Conservation (phyloP, 768 basidiomycete species). For the Phallus indusiatus region DNA sequence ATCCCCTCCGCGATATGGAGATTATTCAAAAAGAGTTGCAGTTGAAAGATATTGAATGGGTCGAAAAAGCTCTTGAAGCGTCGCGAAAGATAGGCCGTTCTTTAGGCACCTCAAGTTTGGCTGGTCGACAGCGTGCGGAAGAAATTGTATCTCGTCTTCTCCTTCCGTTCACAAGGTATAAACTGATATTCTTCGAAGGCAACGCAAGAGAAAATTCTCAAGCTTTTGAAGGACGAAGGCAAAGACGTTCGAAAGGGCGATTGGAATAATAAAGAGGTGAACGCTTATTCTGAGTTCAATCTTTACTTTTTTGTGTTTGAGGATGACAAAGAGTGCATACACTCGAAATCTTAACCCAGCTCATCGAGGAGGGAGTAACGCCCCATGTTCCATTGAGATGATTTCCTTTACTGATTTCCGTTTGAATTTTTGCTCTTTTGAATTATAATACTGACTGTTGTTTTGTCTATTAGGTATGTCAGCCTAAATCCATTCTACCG, state of each 20-base stretch:
- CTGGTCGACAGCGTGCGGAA: slow-evolving; percentile 93
- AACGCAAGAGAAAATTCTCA: slow-evolving; percentile 76
- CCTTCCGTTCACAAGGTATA: slow-evolving; percentile 9
- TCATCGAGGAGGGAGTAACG: slow-evolving; percentile 93
- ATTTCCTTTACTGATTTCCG: slow-evolving; percentile 14
- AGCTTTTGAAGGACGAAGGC: slow-evolving; percentile 65
- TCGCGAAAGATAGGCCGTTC: slow-evolving; percentile 66
- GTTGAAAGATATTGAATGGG: slow-evolving; percentile 98
- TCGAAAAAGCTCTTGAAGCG: slow-evolving; percentile 78
- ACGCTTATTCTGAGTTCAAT: slow-evolving; percentile 16
- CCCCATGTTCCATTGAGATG: slow-evolving; percentile 64
- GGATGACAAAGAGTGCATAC: slow-evolving; percentile 78
- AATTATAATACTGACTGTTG: not conserved
- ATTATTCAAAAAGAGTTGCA: slow-evolving; percentile 93
- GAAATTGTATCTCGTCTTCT: slow-evolving; percentile 55
- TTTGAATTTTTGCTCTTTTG: not conserved
- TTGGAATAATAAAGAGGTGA: slow-evolving; percentile 95
- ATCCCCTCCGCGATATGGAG: slow-evolving; percentile 93
- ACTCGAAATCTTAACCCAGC: slow-evolving; percentile 77
- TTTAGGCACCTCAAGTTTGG: slow-evolving; percentile 68
- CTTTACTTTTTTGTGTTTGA: slow-evolving; percentile 6
- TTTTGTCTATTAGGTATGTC: slow-evolving; percentile 5
- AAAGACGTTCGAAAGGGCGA: slow-evolving; percentile 90
- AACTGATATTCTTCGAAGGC: slow-evolving; percentile 37
- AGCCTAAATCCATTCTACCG: not conserved